phyloP scores from a whole-genome alignment of 495 filamentous ascomycete species.

The Aspergillus coremiiformis region DNA sequence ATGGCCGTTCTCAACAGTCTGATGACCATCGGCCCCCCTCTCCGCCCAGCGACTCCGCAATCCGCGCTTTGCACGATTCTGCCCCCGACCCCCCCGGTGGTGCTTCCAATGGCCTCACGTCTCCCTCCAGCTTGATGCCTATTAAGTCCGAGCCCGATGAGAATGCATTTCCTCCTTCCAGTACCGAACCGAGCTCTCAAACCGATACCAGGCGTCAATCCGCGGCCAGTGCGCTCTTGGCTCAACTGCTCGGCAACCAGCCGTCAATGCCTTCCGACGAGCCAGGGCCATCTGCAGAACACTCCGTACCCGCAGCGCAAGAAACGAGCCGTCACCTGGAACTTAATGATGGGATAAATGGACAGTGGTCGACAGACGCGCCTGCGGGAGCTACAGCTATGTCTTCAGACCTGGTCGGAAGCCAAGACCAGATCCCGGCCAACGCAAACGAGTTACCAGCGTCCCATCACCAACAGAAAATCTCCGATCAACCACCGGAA shows the following conservation, averaged over 20 bases:
- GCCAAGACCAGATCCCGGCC: slow-evolving; percentile 9
- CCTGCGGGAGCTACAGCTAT: slow-evolving; percentile 4
- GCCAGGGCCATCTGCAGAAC: slow-evolving; percentile 8
- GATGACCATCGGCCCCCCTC: slow-evolving; percentile 24
- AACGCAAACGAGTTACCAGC: slow-evolving; percentile 3
- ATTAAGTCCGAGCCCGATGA: slow-evolving; percentile 31
- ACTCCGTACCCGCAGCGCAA: neutral
- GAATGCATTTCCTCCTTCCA: slow-evolving; percentile 1
- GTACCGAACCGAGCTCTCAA: slow-evolving; percentile 9
- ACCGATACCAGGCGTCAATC: slow-evolving; percentile 26
- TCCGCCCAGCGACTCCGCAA: slow-evolving; percentile 42
- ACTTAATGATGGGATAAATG: slow-evolving; percentile 6
- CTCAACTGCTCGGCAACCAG: slow-evolving; percentile 38
- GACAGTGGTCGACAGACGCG: slow-evolving; percentile 9
- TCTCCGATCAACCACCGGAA: slow-evolving; percentile 3
- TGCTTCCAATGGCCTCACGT: slow-evolving; percentile 24
- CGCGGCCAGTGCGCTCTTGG: slow-evolving; percentile 39
- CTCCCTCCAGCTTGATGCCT: slow-evolving; percentile 22
- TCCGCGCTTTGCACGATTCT: slow-evolving; percentile 41
- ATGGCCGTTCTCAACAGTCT: slow-evolving; percentile 27
- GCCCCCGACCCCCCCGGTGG: slow-evolving; percentile 24
- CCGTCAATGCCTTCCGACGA: slow-evolving; percentile 17
- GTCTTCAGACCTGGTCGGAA: slow-evolving; percentile 6
- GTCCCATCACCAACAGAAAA: slow-evolving; percentile 9
- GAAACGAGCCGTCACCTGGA: slow-evolving; percentile 2